Percentiles rank a stretch among this genome's conserved stretches.
Conservation (phyloP, 1,139 yeast species). For the Suhomyces terraborum region DNA sequence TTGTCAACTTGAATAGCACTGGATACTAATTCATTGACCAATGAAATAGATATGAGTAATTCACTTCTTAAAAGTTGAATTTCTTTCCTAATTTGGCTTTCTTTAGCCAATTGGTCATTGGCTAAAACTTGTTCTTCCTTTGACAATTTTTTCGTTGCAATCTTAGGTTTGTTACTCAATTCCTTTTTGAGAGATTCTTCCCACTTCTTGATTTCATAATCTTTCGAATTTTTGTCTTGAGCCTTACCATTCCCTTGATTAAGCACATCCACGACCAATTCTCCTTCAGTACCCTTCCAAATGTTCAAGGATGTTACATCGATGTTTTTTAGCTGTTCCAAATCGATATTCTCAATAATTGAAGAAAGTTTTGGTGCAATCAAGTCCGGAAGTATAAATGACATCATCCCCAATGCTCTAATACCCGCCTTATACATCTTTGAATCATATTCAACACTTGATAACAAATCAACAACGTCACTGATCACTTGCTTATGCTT, state of each 20-base stretch:
- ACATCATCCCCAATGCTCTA: slow-evolving; percentile 60
- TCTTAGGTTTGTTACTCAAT: slow-evolving; percentile 56
- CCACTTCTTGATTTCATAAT: slow-evolving; percentile 87
- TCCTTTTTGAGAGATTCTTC: slow-evolving; percentile 81
- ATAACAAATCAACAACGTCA: slow-evolving; percentile 5
- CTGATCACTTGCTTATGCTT: slow-evolving; percentile 26
- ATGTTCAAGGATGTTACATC: slow-evolving; percentile 47
- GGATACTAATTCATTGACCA: slow-evolving; percentile 54
- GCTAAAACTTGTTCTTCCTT: slow-evolving; percentile 73
- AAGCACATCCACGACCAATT: slow-evolving; percentile 66
- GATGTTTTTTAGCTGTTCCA: slow-evolving; percentile 29
- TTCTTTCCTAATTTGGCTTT: slow-evolving; percentile 52
- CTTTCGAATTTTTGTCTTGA: slow-evolving; percentile 66
- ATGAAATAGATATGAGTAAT: slow-evolving; percentile 51
- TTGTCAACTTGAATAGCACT: slow-evolving; percentile 60
- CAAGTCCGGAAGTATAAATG: slow-evolving; percentile 68
- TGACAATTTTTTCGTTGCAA: slow-evolving; percentile 54
- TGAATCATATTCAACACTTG: slow-evolving; percentile 18
- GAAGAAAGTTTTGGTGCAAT: slow-evolving; percentile 55
- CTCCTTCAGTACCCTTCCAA: slow-evolving; percentile 71
- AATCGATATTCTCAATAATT: slow-evolving; percentile 43
- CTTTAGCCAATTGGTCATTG: slow-evolving; percentile 62
- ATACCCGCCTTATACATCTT: slow-evolving; percentile 48
- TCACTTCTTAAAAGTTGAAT: slow-evolving; percentile 42
- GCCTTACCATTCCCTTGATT: slow-evolving; percentile 41